Evolutionary conservation across 768 basidiomycete genomes (phyloP).

Genomic region (Galerina marginata): DNA sequence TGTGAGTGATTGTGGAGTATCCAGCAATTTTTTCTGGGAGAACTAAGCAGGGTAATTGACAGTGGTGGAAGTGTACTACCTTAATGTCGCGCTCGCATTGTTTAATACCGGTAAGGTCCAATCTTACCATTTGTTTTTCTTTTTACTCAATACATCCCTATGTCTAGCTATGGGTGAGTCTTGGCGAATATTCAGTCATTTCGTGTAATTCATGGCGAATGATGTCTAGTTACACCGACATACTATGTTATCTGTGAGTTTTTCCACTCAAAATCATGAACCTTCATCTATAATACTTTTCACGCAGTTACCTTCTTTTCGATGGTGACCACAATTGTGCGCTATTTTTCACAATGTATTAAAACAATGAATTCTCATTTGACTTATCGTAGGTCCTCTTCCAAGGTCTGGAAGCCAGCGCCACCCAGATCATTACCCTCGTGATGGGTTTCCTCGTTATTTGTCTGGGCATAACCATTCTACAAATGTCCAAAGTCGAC

Average conservation of each 20-base stretch:
- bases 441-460: slow-evolving; percentile 93
- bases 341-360: slow-evolving; percentile 25
- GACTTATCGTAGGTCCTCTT: slow-evolving; percentile 68
- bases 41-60: slow-evolving; percentile 6
- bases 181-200: slow-evolving; percentile 7
- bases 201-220: slow-evolving; percentile 21
- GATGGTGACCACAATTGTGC: slow-evolving; percentile 81
- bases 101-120: slow-evolving; percentile 81
- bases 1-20: slow-evolving; percentile 49
- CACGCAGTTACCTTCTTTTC: slow-evolving; percentile 79
- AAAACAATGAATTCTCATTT: not conserved
- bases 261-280: not conserved
- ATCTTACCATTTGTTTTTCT: not conserved
- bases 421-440: slow-evolving; percentile 83
- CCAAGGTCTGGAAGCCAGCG: slow-evolving; percentile 84
- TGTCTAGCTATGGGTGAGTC: slow-evolving; percentile 64
- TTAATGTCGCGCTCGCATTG: slow-evolving; percentile 93
- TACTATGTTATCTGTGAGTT: slow-evolving; percentile 83
- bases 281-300: slow-evolving; percentile 17
- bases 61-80: slow-evolving; percentile 93
- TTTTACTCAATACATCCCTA: slow-evolving; percentile 16
- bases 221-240: slow-evolving; percentile 75
- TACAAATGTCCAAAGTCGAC: slow-evolving; percentile 96
- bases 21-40: slow-evolving; percentile 12
- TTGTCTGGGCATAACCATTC: slow-evolving; percentile 89